Evolutionary conservation across 139 green algal genomes (phyloP).

Genomic region (Chlorella sp.): DNA sequence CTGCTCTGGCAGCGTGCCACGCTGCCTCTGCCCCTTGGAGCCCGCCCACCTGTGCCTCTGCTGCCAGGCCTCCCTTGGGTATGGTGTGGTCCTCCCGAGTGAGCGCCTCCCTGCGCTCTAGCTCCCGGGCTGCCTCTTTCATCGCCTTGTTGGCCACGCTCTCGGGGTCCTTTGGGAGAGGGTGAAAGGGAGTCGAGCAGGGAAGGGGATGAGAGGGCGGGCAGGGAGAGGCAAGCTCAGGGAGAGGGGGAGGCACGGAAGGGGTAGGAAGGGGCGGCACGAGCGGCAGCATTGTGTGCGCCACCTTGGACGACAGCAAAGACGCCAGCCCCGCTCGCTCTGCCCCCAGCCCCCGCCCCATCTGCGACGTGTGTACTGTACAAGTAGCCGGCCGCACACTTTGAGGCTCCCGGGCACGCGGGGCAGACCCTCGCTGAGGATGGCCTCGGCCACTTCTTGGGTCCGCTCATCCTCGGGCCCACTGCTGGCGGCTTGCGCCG

Average conservation of each 20-base stretch:
- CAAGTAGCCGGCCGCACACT: background rate
- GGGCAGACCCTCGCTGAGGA: conserved; percentile 13
- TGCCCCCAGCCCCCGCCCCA: background rate
- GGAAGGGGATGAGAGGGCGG: background rate
- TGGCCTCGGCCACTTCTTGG: background rate
- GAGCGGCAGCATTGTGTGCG: background rate
- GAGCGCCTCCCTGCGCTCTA: conserved; percentile 4
- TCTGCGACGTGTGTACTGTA: background rate
- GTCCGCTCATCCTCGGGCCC: background rate
- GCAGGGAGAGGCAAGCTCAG: background rate
- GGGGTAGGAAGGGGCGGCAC: background rate
- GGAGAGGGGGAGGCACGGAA: background rate
- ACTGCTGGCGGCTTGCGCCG: background rate
- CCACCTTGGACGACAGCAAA: background rate
- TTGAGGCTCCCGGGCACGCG: background rate
- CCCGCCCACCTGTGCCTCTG: conserved; percentile 11
- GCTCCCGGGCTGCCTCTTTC: conserved; percentile 11
- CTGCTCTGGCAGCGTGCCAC: too few relatives aligned
- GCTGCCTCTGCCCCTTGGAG: too few relatives aligned
- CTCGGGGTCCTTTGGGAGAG: background rate
- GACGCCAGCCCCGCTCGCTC: background rate
- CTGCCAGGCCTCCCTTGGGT: conserved; percentile 8
- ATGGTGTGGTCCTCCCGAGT: background rate
- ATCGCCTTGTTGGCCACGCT: conserved; percentile 13
- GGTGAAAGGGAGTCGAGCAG: background rate